Percentiles rank a stretch among this genome's conserved stretches.
Evolutionary conservation across 2,329 filamentous ascomycete genomes (phyloP).

Genomic region (Apiospora arundinis): DNA sequence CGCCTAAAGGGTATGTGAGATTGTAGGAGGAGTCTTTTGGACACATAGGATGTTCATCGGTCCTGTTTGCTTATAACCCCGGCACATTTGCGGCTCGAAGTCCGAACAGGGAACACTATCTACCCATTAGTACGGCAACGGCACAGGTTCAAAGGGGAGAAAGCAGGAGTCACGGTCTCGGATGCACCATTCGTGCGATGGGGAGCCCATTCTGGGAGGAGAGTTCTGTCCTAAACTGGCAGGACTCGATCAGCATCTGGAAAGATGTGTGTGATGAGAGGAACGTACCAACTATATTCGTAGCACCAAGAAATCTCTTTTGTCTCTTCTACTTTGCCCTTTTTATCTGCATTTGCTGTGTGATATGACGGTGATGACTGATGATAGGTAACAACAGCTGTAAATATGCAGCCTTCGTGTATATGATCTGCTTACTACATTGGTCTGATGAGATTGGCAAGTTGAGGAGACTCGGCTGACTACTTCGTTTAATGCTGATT

Average conservation of each 20-base stretch:
- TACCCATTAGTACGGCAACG: background rate
- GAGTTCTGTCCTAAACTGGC: background rate
- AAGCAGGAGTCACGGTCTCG: constrained; percentile 2
- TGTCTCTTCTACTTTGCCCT: constrained; percentile 1
- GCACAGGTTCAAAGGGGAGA: background rate
- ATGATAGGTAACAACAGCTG: background rate
- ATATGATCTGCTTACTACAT: background rate
- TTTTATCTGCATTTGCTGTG: background rate
- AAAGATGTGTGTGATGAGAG: constrained; percentile 16
- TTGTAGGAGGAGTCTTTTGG: constrained; percentile 1
- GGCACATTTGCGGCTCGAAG: background rate
- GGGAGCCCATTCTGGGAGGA: constrained; percentile 1
- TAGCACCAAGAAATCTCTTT: constrained; percentile 22
- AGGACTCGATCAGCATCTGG: constrained; percentile 10
- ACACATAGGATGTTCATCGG: constrained; percentile 11
- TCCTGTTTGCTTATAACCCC: background rate
- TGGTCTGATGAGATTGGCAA: no score
- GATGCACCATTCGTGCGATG: constrained; percentile 9
- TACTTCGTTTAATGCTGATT: no score
- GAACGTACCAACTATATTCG: constrained; percentile 23
- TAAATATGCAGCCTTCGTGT: background rate
- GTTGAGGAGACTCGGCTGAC: no score
- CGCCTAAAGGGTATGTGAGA: background rate
- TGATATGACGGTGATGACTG: background rate
- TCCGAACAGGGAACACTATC: constrained; percentile 2